Evolutionary conservation across 2,329 filamentous ascomycete genomes (phyloP), one percentile per base, ranked within the genome.

Genomic region (Celoporthe dispersa): DNA sequence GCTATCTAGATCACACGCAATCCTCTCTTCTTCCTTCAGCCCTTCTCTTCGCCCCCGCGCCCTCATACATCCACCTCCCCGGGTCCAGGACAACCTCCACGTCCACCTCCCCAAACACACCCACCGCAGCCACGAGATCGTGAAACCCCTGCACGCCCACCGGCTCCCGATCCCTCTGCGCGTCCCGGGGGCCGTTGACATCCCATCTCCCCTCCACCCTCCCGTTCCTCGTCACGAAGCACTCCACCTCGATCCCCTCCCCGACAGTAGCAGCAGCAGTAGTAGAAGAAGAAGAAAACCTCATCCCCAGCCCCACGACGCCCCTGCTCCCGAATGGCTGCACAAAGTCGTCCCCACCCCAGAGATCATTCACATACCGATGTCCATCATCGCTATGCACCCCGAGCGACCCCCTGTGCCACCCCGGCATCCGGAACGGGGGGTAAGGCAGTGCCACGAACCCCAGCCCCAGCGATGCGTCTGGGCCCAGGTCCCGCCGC

Each of bases 361-460:
- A 91, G 9, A 85, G 84, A 78, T 95, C 91, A 77, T 94, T 93
- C 75, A 94, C 85, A 78, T 91, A 96, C 78, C 87, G 87, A 75
- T 91, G 86, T 0, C 93, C 93, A 78, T 95, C 93, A 78, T 95
- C 93, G 62, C 91, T 90, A 77, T 95, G 93, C n/a, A 95, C 88
- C 1, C 85, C 93, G 19, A 94, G 76, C 73, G 88, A 91, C 25
- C 87, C 92, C 44, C 92, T 86, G 77, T 96, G 91, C 93, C 92
- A 95, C 1, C 93, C 93, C 0, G 93, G 93, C 71, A 94, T 85
- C 9, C 93, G 87, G 82, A 93, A 95, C 0, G 86, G 84, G 8
- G 93, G 93, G 76, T 94, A 95, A 9, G 93, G 93, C 63, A 91
- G 87, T 1, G 92, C 92, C 0, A 87, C 82, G 78, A 90, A 94